A percentile compares a stretch with the other conserved stretches of the same genome.
These are phyloP conservation scores for Boechera retrofracta DNA, from an alignment of 345 rosid genomes.

Conservation along the genomic window DNA sequence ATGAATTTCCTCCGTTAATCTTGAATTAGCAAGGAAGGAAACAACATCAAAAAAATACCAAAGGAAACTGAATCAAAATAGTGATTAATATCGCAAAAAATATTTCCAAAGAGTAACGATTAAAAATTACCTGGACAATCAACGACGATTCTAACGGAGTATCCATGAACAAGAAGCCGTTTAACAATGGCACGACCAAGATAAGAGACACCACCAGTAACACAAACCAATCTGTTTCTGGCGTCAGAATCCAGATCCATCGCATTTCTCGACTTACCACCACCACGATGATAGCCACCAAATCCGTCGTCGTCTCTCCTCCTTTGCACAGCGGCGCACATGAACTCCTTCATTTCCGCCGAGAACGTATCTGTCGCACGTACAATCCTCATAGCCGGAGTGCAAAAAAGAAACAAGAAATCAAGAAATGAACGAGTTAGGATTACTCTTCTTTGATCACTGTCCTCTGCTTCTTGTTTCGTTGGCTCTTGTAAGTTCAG, in stretches of 20 bases:
- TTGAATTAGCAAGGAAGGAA: background rate
- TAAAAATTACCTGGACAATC: constrained; percentile 56
- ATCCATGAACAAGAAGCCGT: constrained; percentile 64
- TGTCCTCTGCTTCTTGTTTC: background rate
- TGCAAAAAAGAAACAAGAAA: background rate
- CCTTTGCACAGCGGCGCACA: constrained; percentile 47
- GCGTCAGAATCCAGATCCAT: constrained; percentile 41
- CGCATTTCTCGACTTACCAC: constrained; percentile 31
- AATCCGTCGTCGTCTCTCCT: constrained; percentile 45
- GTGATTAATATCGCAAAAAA: background rate
- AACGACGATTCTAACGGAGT: constrained; percentile 71
- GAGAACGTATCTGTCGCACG: constrained; percentile 34
- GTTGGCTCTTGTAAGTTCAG: background rate
- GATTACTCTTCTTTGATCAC: background rate
- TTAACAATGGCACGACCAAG: constrained; percentile 71
- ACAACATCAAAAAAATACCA: background rate
- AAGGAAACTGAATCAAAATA: background rate
- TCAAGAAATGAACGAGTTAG: background rate
- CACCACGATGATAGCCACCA: constrained; percentile 14
- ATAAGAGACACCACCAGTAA: constrained; percentile 81
- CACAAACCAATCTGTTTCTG: constrained; percentile 61
- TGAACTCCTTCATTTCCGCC: constrained; percentile 40
- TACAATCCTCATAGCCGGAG: constrained; percentile 41
- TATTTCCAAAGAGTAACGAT: background rate
- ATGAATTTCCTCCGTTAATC: background rate